Evolutionary conservation across 139 green algal genomes (phyloP).

Genomic region (Chlorella ohadii): DNA sequence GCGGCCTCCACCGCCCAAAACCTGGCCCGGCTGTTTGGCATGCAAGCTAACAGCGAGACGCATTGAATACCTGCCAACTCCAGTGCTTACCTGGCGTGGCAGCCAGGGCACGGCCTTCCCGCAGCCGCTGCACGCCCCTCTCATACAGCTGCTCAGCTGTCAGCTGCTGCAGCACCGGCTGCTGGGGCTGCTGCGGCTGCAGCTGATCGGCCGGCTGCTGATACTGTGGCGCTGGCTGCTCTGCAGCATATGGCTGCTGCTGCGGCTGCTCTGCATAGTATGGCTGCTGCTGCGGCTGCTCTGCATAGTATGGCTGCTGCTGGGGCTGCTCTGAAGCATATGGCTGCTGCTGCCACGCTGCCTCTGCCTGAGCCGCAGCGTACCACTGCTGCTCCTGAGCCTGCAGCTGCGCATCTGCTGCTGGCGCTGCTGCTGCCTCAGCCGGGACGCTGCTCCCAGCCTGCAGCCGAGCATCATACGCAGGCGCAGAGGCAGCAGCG

Average conservation of each 20-base stretch:
- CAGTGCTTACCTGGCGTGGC: constrained; percentile 11
- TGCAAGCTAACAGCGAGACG: not conserved
- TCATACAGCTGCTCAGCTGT: constrained; percentile 24
- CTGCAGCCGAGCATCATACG: too few species aligned
- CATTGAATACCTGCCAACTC: too few species aligned
- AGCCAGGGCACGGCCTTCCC: constrained; percentile 9
- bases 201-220: not conserved
- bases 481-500: not conserved
- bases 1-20: too few species aligned
- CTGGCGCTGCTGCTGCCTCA: not conserved
- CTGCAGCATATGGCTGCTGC: not conserved
- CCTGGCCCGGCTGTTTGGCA: not conserved
- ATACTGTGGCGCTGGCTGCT: not conserved
- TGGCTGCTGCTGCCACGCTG: not conserved
- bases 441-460: not conserved
- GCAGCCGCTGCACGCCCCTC: constrained; percentile 24
- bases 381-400: not conserved
- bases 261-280: not conserved
- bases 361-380: constrained; percentile 1
- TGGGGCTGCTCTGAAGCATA: not conserved
- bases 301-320: not conserved
- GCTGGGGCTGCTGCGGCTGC: not conserved
- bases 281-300: not conserved
- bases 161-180: not conserved
- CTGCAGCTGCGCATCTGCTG: not conserved